Conservation (phyloP, 352 stramenopile species). For the Saprolegnia parasitica region DNA sequence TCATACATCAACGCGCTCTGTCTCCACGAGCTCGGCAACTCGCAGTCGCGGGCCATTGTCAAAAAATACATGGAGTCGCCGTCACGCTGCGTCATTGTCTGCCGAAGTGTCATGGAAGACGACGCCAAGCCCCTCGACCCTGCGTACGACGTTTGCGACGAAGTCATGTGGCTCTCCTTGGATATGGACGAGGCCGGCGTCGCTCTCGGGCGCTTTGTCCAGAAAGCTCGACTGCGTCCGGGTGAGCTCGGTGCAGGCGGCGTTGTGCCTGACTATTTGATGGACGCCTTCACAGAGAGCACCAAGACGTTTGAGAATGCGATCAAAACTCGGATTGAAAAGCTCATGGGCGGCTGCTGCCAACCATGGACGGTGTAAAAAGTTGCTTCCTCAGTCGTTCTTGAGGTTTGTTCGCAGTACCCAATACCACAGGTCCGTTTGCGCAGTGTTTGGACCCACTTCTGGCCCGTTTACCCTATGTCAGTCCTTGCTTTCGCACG, state of each 20-base stretch:
- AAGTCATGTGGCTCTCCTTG: constrained; percentile 3
- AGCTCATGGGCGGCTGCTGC: constrained; percentile 8
- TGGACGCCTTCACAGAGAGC: constrained; percentile 1
- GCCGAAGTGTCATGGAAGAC: neutral
- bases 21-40: neutral
- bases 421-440: no score
- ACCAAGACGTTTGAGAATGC: constrained; percentile 1
- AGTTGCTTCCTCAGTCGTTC: neutral
- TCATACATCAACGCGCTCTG: neutral
- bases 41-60: neutral
- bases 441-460: no score
- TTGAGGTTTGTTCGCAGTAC: no score
- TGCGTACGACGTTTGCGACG: neutral
- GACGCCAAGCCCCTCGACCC: neutral
- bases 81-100: neutral
- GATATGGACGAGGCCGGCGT: neutral
- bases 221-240: neutral
- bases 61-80: neutral
- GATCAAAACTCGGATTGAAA: constrained; percentile 9
- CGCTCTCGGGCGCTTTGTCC: neutral
- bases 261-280: neutral
- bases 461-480: no score
- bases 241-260: neutral
- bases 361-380: neutral
- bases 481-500: no score